phyloP scores from a whole-genome alignment of 106 monocot genomes.

The Dendrobium catenatum region DNA sequence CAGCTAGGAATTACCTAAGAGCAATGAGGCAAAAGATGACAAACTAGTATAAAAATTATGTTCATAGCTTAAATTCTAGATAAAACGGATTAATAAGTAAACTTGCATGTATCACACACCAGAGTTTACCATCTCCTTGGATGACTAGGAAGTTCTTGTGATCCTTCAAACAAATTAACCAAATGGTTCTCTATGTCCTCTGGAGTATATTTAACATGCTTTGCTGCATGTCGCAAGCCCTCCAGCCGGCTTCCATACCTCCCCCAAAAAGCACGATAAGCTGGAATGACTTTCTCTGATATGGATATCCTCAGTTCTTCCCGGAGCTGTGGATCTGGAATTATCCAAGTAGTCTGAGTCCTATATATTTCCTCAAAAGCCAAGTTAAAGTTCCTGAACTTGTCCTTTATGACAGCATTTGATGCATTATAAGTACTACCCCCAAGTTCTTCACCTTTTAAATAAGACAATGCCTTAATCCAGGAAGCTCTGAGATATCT shows the following conservation, averaged over 20 bases:
- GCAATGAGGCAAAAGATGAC: neutral
- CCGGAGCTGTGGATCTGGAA: constrained; percentile 57
- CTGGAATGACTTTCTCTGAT: constrained; percentile 57
- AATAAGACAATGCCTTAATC: constrained; percentile 33
- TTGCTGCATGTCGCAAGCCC: no score
- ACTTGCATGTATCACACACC: neutral
- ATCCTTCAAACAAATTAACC: constrained; percentile 72
- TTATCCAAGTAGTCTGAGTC: constrained; percentile 53
- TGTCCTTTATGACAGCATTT: constrained; percentile 50
- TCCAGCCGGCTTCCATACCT: constrained; percentile 4
- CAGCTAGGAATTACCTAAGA: no score
- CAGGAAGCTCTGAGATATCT: constrained; percentile 47
- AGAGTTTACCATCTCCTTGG: constrained; percentile 16
- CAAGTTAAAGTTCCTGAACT: constrained; percentile 39
- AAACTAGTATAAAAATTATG: neutral
- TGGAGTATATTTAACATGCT: no score
- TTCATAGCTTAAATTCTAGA: no score
- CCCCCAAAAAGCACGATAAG: constrained; percentile 63
- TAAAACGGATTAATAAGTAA: neutral
- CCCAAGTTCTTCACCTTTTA: constrained; percentile 31
- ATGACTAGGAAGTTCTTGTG: neutral
- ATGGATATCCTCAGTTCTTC: constrained; percentile 70
- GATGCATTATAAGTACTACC: neutral
- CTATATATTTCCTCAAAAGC: constrained; percentile 57
- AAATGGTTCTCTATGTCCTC: constrained; percentile 43